Evolutionary conservation across 768 basidiomycete species (phyloP).

Genomic region (Boletus subparvulus): DNA sequence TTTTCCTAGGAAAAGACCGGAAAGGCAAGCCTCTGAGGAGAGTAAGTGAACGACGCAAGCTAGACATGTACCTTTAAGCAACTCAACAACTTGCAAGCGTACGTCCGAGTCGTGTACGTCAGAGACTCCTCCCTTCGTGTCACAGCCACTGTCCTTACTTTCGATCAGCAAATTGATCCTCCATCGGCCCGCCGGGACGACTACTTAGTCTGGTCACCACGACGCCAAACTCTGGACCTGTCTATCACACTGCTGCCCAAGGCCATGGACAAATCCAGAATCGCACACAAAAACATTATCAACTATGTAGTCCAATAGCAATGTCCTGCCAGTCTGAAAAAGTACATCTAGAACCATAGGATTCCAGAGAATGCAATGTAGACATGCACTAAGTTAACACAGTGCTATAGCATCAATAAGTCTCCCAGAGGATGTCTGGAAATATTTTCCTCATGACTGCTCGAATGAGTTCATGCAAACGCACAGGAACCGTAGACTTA

Average conservation of each 20-base stretch:
- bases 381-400: not conserved
- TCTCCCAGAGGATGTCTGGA: conserved; percentile 74
- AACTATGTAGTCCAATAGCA: not conserved
- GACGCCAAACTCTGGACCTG: no score
- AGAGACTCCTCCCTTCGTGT: no score
- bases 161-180: no score
- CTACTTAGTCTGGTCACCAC: no score
- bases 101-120: no score
- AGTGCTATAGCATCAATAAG: conserved; percentile 46
- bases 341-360: not conserved
- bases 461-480: conserved; percentile 5
- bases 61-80: conserved; percentile 2
- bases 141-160: no score
- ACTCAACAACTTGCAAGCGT: not conserved
- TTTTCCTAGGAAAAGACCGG: conserved; percentile 6
- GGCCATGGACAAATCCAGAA: no score
- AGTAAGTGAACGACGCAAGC: conserved; percentile 14
- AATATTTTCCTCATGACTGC: conserved; percentile 80
- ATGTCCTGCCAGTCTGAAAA: not conserved
- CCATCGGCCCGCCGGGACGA: no score
- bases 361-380: not conserved
- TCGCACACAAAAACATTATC: not conserved
- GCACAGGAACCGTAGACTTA: conserved; percentile 35
- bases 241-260: no score
- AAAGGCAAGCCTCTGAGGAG: conserved; percentile 1